phyloP scores from a whole-genome alignment of 768 basidiomycete species.

The Epithele typhae region DNA sequence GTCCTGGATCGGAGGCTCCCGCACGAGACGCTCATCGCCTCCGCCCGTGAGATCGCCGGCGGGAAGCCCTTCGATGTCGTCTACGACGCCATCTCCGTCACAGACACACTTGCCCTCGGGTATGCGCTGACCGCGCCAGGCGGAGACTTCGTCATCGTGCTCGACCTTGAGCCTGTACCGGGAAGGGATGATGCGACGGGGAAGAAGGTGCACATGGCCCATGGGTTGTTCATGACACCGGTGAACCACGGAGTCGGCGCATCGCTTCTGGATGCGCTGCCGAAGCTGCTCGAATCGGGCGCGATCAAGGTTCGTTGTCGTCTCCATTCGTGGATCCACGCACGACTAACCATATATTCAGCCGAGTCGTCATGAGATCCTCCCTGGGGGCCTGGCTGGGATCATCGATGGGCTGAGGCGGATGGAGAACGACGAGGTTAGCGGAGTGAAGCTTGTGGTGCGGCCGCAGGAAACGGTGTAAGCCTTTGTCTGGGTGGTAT shows the following conservation, averaged over 20 bases:
- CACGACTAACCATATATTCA: neutral
- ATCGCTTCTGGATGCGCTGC: constrained; percentile 10
- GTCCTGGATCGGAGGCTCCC: constrained; percentile 23
- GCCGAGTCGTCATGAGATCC: constrained; percentile 23
- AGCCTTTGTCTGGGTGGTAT: no score
- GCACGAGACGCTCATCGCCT: constrained; percentile 1
- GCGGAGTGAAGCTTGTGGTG: constrained; percentile 22
- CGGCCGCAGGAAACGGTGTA: constrained; percentile 20
- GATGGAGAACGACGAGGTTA: constrained; percentile 17
- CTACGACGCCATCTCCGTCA: constrained; percentile 19
- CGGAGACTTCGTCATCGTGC: constrained; percentile 18
- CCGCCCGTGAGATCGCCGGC: constrained; percentile 16
- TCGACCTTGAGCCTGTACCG: neutral
- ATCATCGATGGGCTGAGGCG: constrained; percentile 18
- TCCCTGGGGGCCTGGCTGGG: constrained; percentile 21
- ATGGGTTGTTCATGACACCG: constrained; percentile 2
- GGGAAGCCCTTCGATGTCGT: constrained; percentile 15
- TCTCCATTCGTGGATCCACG: constrained; percentile 17
- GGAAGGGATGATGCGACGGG: neutral
- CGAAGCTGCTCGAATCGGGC: constrained; percentile 11
- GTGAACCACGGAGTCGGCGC: neutral
- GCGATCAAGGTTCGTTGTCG: constrained; percentile 28
- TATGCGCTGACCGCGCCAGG: constrained; percentile 18
- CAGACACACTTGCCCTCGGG: constrained; percentile 18
- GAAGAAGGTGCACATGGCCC: constrained; percentile 4